phyloP scores from a whole-genome alignment of 2,329 filamentous ascomycete genomes.

The Davidsoniella eucalypti region DNA sequence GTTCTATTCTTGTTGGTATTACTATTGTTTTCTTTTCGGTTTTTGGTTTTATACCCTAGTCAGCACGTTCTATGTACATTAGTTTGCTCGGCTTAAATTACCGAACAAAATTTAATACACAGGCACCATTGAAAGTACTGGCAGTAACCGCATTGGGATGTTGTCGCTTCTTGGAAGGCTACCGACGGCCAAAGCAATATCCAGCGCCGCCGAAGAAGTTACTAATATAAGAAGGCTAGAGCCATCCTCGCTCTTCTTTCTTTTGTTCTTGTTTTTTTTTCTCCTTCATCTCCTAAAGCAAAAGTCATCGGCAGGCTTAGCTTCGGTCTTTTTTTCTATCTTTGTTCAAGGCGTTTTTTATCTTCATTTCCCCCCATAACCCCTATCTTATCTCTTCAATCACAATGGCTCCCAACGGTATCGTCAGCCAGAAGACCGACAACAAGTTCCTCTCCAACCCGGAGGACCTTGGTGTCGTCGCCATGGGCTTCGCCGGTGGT shows the following conservation, averaged over 20 bases:
- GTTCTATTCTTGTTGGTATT: too few relatives aligned
- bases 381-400: not conserved
- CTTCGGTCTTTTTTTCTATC: constrained; percentile 7
- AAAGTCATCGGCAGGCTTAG: constrained; percentile 12
- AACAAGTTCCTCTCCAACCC: constrained; percentile 66
- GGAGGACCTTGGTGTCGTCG: constrained; percentile 75
- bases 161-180: too few relatives aligned
- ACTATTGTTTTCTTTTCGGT: too few relatives aligned
- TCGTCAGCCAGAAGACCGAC: constrained; percentile 37
- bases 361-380: not conserved
- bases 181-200: too few relatives aligned
- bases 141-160: too few relatives aligned
- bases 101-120: too few relatives aligned
- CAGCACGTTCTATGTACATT: too few relatives aligned
- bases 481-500: constrained; percentile 90
- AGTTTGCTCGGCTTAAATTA: too few relatives aligned
- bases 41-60: too few relatives aligned
- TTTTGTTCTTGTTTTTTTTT: constrained; percentile 8
- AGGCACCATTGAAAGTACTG: too few relatives aligned
- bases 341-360: not conserved
- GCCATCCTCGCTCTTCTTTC: not conserved
- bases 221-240: constrained; percentile 2
- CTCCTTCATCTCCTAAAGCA: constrained; percentile 9
- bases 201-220: too few relatives aligned
- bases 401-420: constrained; percentile 17